phyloP scores from a whole-genome alignment of 2,329 filamentous ascomycete species.

The Drechslerella coelobrocha region DNA sequence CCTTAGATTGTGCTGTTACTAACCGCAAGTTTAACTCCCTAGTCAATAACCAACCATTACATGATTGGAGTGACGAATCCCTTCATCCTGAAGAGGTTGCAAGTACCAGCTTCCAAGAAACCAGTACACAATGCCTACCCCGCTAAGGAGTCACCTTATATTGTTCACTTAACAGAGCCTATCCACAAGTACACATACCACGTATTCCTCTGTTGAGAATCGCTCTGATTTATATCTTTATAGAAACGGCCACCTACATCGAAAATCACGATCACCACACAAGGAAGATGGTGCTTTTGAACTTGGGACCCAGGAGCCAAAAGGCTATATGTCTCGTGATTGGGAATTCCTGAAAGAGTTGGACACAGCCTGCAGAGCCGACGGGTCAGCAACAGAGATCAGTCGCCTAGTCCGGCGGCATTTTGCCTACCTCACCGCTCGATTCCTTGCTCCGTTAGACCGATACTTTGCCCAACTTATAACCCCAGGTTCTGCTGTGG shows the following conservation, averaged over 20 bases:
- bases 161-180: slow-evolving; percentile 53
- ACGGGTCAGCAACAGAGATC: slow-evolving; percentile 39
- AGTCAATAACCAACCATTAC: slow-evolving; percentile 54
- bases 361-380: slow-evolving; percentile 50
- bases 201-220: background rate
- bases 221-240: no score
- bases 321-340: slow-evolving; percentile 54
- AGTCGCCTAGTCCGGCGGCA: slow-evolving; percentile 53
- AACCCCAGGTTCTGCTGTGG: slow-evolving; percentile 34
- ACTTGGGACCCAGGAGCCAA: slow-evolving; percentile 52
- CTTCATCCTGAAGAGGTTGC: slow-evolving; percentile 54
- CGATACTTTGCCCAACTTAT: slow-evolving; percentile 54
- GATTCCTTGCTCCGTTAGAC: slow-evolving; percentile 54
- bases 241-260: slow-evolving; percentile 35
- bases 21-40: background rate
- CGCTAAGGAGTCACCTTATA: slow-evolving; percentile 51
- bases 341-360: slow-evolving; percentile 54
- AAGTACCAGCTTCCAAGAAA: slow-evolving; percentile 25
- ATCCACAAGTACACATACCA: slow-evolving; percentile 25
- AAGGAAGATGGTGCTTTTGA: slow-evolving; percentile 51
- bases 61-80: slow-evolving; percentile 55
- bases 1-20: no score
- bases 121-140: background rate
- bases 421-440: slow-evolving; percentile 54
- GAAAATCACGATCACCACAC: slow-evolving; percentile 26